A percentile compares a stretch with the other conserved stretches of the same genome.
These are phyloP conservation scores for Macrophomina pseudophaseolina DNA, from an alignment of 2,329 filamentous ascomycete species.

Conservation along the genomic window DNA sequence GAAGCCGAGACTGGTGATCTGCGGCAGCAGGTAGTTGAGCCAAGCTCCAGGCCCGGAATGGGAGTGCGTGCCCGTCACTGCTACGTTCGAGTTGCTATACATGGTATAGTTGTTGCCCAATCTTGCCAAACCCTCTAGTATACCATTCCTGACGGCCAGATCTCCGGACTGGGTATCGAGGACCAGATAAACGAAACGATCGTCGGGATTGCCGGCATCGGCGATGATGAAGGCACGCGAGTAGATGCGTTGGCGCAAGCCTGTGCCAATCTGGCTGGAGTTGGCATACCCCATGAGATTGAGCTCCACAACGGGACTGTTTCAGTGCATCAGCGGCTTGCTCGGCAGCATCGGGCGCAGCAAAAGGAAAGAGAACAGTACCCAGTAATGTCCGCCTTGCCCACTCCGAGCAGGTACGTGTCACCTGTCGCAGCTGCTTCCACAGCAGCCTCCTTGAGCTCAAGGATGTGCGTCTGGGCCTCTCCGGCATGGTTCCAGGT, in stretches of 20 bases:
- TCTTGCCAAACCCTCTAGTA: conserved; percentile 72
- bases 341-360: background rate
- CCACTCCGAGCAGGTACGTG: conserved; percentile 68
- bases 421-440: conserved; percentile 44
- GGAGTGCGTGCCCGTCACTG: conserved; percentile 90
- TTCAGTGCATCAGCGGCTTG: conserved; percentile 7
- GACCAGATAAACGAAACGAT: conserved; percentile 85
- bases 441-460: conserved; percentile 24
- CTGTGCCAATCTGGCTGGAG: conserved; percentile 78
- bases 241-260: conserved; percentile 85
- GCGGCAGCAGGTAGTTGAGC: conserved; percentile 92
- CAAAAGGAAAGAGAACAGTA: conserved; percentile 38
- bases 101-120: conserved; percentile 74
- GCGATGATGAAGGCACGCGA: conserved; percentile 89
- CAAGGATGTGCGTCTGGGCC: conserved; percentile 13
- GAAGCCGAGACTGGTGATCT: conserved; percentile 87
- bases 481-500: background rate
- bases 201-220: conserved; percentile 65
- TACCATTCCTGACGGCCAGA: conserved; percentile 85
- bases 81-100: conserved; percentile 81
- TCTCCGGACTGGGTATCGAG: conserved; percentile 88
- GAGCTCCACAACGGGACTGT: conserved; percentile 82
- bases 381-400: conserved; percentile 76
- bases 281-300: conserved; percentile 93
- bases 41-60: conserved; percentile 91